Conservation (phyloP, 208 protist genomes). For the Leishmania tropica region DNA sequence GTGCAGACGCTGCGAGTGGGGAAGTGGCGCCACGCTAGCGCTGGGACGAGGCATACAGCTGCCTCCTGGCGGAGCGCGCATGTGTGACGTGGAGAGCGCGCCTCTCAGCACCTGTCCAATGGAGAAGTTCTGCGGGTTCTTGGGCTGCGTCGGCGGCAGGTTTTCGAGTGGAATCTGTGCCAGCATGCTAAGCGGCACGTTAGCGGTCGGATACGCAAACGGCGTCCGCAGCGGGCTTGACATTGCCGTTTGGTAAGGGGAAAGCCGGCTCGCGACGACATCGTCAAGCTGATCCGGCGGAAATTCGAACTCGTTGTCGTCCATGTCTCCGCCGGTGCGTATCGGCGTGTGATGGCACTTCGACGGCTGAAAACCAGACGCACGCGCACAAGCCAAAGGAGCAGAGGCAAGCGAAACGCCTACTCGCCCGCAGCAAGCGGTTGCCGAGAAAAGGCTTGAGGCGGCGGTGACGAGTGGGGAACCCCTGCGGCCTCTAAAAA, state of each 20-base stretch:
- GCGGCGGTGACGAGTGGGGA: neutral
- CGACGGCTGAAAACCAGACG: neutral
- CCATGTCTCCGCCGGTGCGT: slow-evolving; percentile 11
- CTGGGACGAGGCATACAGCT: neutral
- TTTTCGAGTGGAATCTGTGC: slow-evolving; percentile 69
- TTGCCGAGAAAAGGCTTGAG: neutral
- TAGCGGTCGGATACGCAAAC: neutral
- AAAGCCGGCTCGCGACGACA: slow-evolving; percentile 22
- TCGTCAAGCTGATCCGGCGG: slow-evolving; percentile 61
- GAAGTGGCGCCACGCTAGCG: slow-evolving; percentile 15
- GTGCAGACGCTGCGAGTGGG: neutral
- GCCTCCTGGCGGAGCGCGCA: slow-evolving; percentile 2
- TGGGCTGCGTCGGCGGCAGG: slow-evolving; percentile 71
- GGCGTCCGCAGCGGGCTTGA: slow-evolving; percentile 6
- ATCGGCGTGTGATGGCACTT: neutral
- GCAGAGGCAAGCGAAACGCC: neutral
- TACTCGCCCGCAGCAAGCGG: neutral
- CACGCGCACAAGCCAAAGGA: neutral
- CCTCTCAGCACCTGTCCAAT: slow-evolving; percentile 66
- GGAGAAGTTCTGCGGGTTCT: slow-evolving; percentile 45
- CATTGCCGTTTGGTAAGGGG: slow-evolving; percentile 8
- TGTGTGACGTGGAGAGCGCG: slow-evolving; percentile 26
- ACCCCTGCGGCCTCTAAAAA: neutral
- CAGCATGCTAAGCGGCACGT: slow-evolving; percentile 53
- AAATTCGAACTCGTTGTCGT: slow-evolving; percentile 86